Evolutionary conservation across 352 stramenopile genomes (phyloP).

Genomic region (Thraustotheca clavata): DNA sequence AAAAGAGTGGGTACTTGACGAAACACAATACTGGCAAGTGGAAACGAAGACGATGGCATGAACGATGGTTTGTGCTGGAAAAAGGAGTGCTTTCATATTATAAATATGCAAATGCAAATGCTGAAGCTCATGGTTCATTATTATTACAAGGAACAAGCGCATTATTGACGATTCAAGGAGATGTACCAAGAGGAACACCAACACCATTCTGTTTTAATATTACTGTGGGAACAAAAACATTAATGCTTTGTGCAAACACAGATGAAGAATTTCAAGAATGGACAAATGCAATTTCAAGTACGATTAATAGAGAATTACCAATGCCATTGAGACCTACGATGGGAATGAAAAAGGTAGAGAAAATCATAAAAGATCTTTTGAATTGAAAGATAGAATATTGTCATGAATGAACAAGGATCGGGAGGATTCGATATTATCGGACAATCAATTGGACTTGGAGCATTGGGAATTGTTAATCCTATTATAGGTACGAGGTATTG

Average conservation of each 20-base stretch:
- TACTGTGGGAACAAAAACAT: constrained; percentile 28
- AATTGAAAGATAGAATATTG: no score
- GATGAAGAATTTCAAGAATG: constrained; percentile 65
- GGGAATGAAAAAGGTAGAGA: no score
- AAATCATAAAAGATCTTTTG: no score
- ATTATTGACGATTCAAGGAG: constrained; percentile 60
- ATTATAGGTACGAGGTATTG: background rate
- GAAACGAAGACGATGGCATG: constrained; percentile 72
- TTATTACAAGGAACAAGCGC: constrained; percentile 39
- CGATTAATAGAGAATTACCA: constrained; percentile 55
- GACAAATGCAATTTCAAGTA: constrained; percentile 57
- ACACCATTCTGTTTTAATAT: constrained; percentile 77
- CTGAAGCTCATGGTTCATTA: constrained; percentile 45
- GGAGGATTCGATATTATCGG: no score
- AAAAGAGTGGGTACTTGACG: constrained; percentile 46
- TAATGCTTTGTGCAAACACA: constrained; percentile 59
- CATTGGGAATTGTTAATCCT: background rate
- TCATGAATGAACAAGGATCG: no score
- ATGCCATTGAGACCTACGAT: no score
- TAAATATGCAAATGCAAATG: background rate
- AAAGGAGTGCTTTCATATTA: constrained; percentile 65
- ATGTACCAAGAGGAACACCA: constrained; percentile 53
- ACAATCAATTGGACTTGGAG: background rate
- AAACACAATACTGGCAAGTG: constrained; percentile 75
- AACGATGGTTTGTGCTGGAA: constrained; percentile 75